Base-by-base conservation (phyloP, 805 yeast species). In the Sungouiella blattae region DNA sequence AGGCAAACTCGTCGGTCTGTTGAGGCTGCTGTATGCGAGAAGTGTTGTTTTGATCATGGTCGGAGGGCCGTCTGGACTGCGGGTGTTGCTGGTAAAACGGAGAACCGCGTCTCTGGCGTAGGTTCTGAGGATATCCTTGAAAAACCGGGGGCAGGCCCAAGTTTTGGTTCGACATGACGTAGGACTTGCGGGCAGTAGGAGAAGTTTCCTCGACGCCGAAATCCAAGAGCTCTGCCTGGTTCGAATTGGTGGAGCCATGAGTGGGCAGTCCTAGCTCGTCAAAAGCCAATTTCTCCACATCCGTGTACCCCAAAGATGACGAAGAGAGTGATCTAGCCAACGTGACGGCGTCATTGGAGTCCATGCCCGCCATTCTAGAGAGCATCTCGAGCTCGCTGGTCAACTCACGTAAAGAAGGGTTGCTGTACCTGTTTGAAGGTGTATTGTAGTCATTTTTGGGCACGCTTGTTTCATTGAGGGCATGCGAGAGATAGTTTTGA, bases 241-340 rank as follows among this genome's bases (percentile, higher is more conserved):
- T 27, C 18, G 30, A 27, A 11, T 11, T 11, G 18, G 21, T 11
- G 15, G 47, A 17, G 12, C 40, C 35, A 39, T 36, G 44, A n/a
- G 56, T 55, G 33, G 58, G 55, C 17, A 40, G 32, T 25, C 34
- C 51, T 35, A 62, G 23, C 35, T 58, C 64, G 37, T 61, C 64
- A 30, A 67, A 59, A 5, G 69, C 73, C 23, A 62, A 58, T 41
- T 55, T 67, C 49, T 74, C 80, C 4, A 70, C 67, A 35, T 68
- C 72, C 9, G 78, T 72, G 44, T 70, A 69, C 9, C 84, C 83
- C 18, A 83, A 64, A 0, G 87, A 77, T 0, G 83, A 73, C 30
- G 86, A 73, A 2, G 91, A 82, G 32, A 87, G 67, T 1, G 93
- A 79, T 50, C 94, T 67, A 0, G 95, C 96, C 37, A 87, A 66